Evolutionary conservation across 2,329 filamentous ascomycete species (phyloP), one percentile per base, ranked within the genome.

Genomic region (Curvularia sp.): DNA sequence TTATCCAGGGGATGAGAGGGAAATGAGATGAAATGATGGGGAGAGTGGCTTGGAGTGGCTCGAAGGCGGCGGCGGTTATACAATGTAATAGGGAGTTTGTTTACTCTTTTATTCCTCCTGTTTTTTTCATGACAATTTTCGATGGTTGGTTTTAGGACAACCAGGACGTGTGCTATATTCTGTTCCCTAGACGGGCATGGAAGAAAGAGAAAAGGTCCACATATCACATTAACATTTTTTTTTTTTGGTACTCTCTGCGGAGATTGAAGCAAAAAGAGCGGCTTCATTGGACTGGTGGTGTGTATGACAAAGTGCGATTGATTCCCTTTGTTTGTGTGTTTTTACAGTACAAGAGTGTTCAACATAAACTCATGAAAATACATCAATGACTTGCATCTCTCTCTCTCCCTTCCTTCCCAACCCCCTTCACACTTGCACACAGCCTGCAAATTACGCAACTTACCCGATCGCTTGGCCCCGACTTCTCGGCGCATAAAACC

Each of bases 231-330:
- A 26, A 4, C 24, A 26, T 26, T 26, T 26, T 26, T 26, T 26
- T 18, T 18, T 18, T 18, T 18, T 18, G 18, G 18, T 18, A 26
- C 24, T 26, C 70, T 74, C 67, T 70, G 71, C 67, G 69, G 68
- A 72, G 69, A 49, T 70, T 70, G 70, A 68, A 72, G 69, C 69
- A 60, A 55, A 69, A 18, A 18, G 18, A 18, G 67, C 63, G 66
- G 24, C 69, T 74, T 75, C 69, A 66, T 69, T 69, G 70, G 68
- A 70, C 71, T 71, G 69, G 70, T 26, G 24, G 24, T 26, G 24
- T 26, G 18, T 18, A 26, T 26, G 24, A 26, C 6, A 26, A 4
- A 26, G 24, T 26, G 24, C 6, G 24, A 6, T 18, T 18, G 6
- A 26, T 26, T 26, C 24, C 24, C 24, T 26, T 26, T 26, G 24